Base-by-base conservation (phyloP, 306 rosid genomes). In the Pterocarpus santalinus region DNA sequence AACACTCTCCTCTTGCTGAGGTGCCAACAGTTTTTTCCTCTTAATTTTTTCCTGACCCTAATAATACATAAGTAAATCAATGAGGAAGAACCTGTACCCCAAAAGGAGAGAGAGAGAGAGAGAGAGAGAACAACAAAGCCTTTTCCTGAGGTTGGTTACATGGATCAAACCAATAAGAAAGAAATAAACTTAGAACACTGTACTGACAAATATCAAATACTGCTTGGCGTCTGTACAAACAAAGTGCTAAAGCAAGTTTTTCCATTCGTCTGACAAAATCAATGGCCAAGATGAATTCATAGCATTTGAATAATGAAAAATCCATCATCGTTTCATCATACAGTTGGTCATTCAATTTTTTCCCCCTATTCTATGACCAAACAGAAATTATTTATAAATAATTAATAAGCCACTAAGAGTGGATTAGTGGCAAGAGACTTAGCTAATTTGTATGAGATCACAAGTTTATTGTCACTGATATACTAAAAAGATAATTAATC, bases 11-110 rank as follows among this genome's bases (percentile, higher is more conserved):
- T 90, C 98, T 73, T 70, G 74, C 92, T 69, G 86, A 34, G 92
- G 76, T 72, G 77, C 82, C 28, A 22, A 22, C 88, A 90, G 81
- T 82, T 88, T 96, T 84, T 87, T 93, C 92, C 92, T 92, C 90
- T 78, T 93, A 2, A 96, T 69, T 86, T 89, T 93, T 67, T 93
- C 98, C 69, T 87, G 92, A 65, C 89, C 97, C 97, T 91, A 81
- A 51, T 38, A 14, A 65, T 30, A 72, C 75, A 72, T 70, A 77
- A 68, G 73, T 62, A 69, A 74, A 83, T 52, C 72, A 35, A 35
- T 52, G 62, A 61, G 65, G 1, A 22, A 22, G 28, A 22, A 22
- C 28, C 28, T 22, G 1, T 22, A 22, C 28, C 28, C 28, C 28
- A 22, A 22, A 22, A 22, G 28, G 28, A 22, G 28, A 22, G 28